Base-by-base conservation (phyloP, 257 asterid genomes). In the Misopates orontium region DNA sequence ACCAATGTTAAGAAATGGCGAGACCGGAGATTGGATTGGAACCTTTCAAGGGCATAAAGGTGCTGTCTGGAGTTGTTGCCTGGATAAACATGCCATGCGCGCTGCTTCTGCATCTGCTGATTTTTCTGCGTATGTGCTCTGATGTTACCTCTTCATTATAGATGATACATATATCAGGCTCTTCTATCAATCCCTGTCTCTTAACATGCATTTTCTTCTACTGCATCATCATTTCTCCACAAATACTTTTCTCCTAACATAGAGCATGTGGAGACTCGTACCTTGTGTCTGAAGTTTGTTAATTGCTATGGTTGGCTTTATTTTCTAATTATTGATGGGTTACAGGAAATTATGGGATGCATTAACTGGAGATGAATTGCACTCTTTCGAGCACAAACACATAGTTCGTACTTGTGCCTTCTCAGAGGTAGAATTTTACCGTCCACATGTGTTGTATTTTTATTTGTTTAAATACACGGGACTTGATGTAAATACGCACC, bases 21-120 rank as follows among this genome's bases (percentile, higher is more conserved):
- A 88, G 82, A 90, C 99, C 4, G 99, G 99, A 22, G 99, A 93
- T 64, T 93, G 99, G 99, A 81, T 93, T 77, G 99, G 99, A 73
- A 93, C 97, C 70, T 93, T 90, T 77, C 87, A 83, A 78, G 99
- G 99, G 69, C 99, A 93, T 79, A 93, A 93, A 71, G 99, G 99
- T 69, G 99, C 99, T 31, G 99, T 93, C 48, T 93, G 97, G 99
- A 84, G 96, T 79, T 82, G 92, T 78, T 83, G 95, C 82, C 74
- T 93, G 71, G 97, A 90, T 81, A 93, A 88, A 71, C 79, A 82
- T 68, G 99, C 95, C 39, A 73, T 93, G 50, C 97, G 95, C 53
- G 96, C 95, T 59, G 99, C 99, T 59, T 82, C 99, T 64, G 97
- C 95, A 3, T 88, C 99, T 64, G 99, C 99, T 48, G 99, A 93